Evolutionary conservation across 139 green algal genomes (phyloP), one percentile per base, ranked within the genome.

Genomic region (Zygnema circumcarinatum): DNA sequence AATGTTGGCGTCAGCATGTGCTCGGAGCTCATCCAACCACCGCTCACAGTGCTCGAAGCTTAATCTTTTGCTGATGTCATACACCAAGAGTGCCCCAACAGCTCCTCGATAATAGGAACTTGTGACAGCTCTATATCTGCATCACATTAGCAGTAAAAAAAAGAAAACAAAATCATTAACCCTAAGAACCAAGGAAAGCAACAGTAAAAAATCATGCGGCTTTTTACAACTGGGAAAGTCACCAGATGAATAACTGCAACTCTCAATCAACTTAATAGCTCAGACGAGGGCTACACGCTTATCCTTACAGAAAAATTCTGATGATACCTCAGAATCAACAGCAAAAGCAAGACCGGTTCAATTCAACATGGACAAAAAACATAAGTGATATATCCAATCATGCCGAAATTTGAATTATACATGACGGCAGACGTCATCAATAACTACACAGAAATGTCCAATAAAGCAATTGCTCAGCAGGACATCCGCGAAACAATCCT

Each of bases 51-150:
- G 98, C 90, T 95, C 96, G 92, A 99, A 98, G 29, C 93, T 96
- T 16, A 91, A 88, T 79, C 96, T 94, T 83, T 99, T 96, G 0
- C 94, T 96, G 41, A 98, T 95, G 86, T 99, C 96, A 87, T 98
- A 99, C 79, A 98, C 95, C 36, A 99, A 92, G 83, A 99, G 89
- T 84, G 98, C 98, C 74, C 96, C 96, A 94, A 96, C 96, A 0
- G 96, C 96, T 0, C 96, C 96, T 7, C 96, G 93, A 88, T 99
- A 99, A 92, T 98, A 99, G 0, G 96, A 96, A 41, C 76, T 89
- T 22, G 96, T 98, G 82, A 99, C 98, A 1, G 96, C 98, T 21
- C 96, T 89, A 91, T 98, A 86, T 25, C 79, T 86, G 79, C 32
- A 83, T 62, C 39, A 47, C 25, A 38, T 80, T 39, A n/a, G 73